Evolutionary conservation across 1,139 yeast species (phyloP).

Genomic region (Geotrichum fermentans): DNA sequence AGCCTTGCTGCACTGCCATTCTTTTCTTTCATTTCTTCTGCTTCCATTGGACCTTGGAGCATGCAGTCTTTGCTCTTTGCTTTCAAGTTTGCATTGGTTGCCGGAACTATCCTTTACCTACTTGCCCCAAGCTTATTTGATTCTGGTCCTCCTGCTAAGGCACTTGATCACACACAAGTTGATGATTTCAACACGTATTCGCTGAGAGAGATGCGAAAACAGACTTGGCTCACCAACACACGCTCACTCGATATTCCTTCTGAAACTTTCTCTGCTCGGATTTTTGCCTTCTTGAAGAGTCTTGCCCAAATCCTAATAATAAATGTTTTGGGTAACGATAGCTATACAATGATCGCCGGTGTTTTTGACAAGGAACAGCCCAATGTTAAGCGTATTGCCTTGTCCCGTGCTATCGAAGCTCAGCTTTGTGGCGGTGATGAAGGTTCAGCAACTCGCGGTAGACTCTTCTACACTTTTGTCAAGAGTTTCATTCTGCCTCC

Average conservation of each 20-base stretch:
- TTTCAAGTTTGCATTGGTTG: conserved; percentile 30
- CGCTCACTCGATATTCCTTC: conserved; percentile 26
- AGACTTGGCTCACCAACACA: conserved; percentile 33
- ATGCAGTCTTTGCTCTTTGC: conserved; percentile 22
- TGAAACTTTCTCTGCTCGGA: conserved; percentile 13
- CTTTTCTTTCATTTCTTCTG: conserved; percentile 21
- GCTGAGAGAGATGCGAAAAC: conserved; percentile 19
- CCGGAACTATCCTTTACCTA: conserved; percentile 33
- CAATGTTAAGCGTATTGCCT: conserved; percentile 17
- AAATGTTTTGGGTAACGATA: conserved; percentile 25
- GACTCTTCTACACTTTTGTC: conserved; percentile 32
- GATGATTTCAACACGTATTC: conserved; percentile 8
- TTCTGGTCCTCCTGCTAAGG: conserved; percentile 1
- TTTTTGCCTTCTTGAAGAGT: conserved; percentile 16
- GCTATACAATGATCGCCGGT: conserved; percentile 18
- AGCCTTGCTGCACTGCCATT: conserved; percentile 36
- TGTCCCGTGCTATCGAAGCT: conserved; percentile 37
- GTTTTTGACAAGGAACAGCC: conserved; percentile 13
- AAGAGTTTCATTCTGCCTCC: conserved; percentile 32
- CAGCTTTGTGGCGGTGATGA: conserved; percentile 40
- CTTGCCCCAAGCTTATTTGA: conserved; percentile 23
- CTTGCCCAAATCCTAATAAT: conserved; percentile 22
- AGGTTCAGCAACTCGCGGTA: conserved; percentile 24
- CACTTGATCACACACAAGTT: conserved; percentile 7
- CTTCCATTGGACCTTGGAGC: conserved; percentile 18